phyloP scores from a whole-genome alignment of 495 filamentous ascomycete species.

The Trichoderma asperelloides region DNA sequence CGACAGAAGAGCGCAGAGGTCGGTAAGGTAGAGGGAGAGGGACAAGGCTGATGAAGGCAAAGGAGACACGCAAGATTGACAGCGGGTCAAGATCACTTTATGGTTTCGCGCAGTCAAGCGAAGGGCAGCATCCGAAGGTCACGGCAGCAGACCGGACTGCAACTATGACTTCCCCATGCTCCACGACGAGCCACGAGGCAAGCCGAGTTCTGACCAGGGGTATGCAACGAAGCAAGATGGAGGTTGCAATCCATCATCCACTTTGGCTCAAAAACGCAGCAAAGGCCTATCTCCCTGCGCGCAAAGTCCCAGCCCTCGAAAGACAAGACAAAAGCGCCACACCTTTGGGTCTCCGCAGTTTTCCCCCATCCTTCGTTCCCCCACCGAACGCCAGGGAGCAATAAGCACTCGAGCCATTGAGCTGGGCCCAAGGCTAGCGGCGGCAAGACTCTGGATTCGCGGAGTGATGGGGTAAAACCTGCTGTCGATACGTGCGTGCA shows the following conservation, averaged over 20 bases:
- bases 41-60: background rate
- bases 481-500: background rate
- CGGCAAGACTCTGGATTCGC: background rate
- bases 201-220: background rate
- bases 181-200: background rate
- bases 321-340: background rate
- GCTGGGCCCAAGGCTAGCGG: constrained; percentile 3
- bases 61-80: background rate
- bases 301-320: background rate
- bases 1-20: background rate
- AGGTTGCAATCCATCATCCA: background rate
- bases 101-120: background rate
- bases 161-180: background rate
- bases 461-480: background rate
- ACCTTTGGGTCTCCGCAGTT: background rate
- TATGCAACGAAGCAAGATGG: background rate
- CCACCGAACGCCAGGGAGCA: background rate
- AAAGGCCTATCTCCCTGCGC: background rate
- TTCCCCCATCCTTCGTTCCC: background rate
- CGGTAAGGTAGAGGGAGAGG: background rate
- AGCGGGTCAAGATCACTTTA: background rate
- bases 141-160: background rate
- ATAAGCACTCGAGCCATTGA: background rate
- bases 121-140: background rate
- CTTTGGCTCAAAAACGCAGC: background rate